phyloP scores from a whole-genome alignment of 805 yeast genomes.

The Debaryomyces prosopidis region DNA sequence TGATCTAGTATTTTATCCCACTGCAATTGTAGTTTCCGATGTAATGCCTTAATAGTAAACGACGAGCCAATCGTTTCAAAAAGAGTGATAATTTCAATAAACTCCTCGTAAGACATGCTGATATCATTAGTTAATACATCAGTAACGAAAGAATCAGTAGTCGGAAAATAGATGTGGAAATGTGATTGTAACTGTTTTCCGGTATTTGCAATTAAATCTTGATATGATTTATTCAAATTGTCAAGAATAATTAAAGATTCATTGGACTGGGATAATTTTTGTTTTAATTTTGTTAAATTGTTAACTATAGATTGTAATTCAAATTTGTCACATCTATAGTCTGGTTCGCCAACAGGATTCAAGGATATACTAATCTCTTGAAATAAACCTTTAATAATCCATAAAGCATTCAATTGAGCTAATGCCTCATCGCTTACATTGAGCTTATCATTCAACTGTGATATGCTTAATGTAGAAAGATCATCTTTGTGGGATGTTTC shows the following conservation, averaged over 20 bases:
- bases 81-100: slow-evolving; percentile 7
- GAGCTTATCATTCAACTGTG: slow-evolving; percentile 11
- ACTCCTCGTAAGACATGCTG: slow-evolving; percentile 6
- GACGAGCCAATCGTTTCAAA: slow-evolving; percentile 8
- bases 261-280: slow-evolving; percentile 13
- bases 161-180: slow-evolving; percentile 21
- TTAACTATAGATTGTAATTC: slow-evolving; percentile 18
- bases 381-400: slow-evolving; percentile 27
- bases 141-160: slow-evolving; percentile 11
- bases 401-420: slow-evolving; percentile 21
- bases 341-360: slow-evolving; percentile 7
- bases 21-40: slow-evolving; percentile 8
- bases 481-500: slow-evolving; percentile 1
- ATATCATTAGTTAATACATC: slow-evolving; percentile 8
- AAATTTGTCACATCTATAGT: slow-evolving; percentile 9
- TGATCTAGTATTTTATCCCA: slow-evolving; percentile 12
- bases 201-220: slow-evolving; percentile 8
- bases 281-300: slow-evolving; percentile 18
- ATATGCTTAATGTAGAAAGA: slow-evolving; percentile 6
- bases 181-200: slow-evolving; percentile 14
- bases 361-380: slow-evolving; percentile 16
- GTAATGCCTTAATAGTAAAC: slow-evolving; percentile 8
- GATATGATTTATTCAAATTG: slow-evolving; percentile 10
- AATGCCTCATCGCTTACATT: slow-evolving; percentile 10
- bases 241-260: slow-evolving; percentile 12